Percentiles rank a stretch among this genome's conserved stretches.
phyloP scores from a whole-genome alignment of 768 basidiomycete species.

The Crepidotus variabilis region DNA sequence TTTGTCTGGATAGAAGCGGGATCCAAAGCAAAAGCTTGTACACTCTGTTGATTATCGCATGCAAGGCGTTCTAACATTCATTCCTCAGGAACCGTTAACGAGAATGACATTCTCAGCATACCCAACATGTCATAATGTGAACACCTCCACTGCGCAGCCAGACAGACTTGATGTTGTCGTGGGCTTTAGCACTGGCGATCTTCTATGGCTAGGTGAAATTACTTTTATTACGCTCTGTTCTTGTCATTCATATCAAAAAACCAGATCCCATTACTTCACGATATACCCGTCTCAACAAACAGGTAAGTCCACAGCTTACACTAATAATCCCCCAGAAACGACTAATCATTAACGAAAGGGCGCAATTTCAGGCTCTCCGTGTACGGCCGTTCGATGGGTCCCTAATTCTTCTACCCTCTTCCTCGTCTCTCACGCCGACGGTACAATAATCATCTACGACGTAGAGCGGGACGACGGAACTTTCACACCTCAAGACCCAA shows the following conservation, averaged over 20 bases:
- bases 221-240: conserved; percentile 4
- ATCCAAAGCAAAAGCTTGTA: conserved; percentile 73
- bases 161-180: conserved; percentile 86
- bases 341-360: conserved; percentile 42
- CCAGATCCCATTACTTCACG: conserved; percentile 77
- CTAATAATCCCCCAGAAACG: background rate
- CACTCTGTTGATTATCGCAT: background rate
- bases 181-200: conserved; percentile 92
- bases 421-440: conserved; percentile 84
- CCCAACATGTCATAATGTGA: conserved; percentile 91
- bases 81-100: conserved; percentile 68
- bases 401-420: conserved; percentile 78
- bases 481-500: conserved; percentile 63
- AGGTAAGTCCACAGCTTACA: conserved; percentile 34
- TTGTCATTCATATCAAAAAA: background rate
- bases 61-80: conserved; percentile 4
- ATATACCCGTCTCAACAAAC: conserved; percentile 86
- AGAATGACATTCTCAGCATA: conserved; percentile 81
- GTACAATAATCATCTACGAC: conserved; percentile 86
- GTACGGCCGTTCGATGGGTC: conserved; percentile 91
- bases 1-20: conserved; percentile 87
- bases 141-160: conserved; percentile 68
- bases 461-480: conserved; percentile 85
- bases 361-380: conserved; percentile 73
- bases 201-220: conserved; percentile 85